Conservation (phyloP, 257 asterid species). For the Fraxinus quadrangulata region DNA sequence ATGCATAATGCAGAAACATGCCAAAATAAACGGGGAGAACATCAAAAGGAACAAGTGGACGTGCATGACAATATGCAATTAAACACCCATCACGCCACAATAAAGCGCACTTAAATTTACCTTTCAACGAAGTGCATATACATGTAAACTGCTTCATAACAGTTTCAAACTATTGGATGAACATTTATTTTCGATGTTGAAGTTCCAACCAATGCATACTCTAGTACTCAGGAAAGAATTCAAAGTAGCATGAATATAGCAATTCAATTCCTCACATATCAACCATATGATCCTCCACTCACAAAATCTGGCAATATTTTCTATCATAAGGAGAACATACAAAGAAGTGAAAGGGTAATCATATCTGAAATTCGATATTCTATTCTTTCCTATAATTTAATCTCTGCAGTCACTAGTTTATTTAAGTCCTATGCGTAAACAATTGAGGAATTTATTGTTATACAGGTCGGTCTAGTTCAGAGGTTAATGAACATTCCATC, state of each 20-base stretch:
- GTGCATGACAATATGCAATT: neutral
- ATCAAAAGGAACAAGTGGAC: neutral
- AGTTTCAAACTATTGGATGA: neutral
- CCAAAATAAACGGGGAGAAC: conserved; percentile 1
- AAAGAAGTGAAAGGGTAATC: neutral
- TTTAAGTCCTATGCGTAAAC: neutral
- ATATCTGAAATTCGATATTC: neutral
- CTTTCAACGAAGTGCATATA: neutral
- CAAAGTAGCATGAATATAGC: neutral
- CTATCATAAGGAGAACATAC: neutral
- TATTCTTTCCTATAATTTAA: neutral
- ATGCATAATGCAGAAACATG: conserved; percentile 26
- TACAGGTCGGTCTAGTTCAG: neutral
- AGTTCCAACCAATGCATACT: neutral
- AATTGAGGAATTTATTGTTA: neutral
- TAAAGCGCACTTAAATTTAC: neutral
- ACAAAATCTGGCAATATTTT: neutral
- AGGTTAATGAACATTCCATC: neutral
- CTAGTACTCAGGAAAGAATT: conserved; percentile 4
- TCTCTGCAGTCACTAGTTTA: neutral
- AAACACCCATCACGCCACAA: neutral
- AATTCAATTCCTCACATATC: neutral
- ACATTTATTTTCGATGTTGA: neutral
- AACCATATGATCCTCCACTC: neutral
- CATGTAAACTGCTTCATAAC: conserved; percentile 15